A percentile compares a stretch with the other conserved stretches of the same genome.
These are phyloP conservation scores for bread wheat (Triticum aestivum) DNA, from an alignment of 176 grass and related monocot genomes.

Conservation along the genomic window DNA sequence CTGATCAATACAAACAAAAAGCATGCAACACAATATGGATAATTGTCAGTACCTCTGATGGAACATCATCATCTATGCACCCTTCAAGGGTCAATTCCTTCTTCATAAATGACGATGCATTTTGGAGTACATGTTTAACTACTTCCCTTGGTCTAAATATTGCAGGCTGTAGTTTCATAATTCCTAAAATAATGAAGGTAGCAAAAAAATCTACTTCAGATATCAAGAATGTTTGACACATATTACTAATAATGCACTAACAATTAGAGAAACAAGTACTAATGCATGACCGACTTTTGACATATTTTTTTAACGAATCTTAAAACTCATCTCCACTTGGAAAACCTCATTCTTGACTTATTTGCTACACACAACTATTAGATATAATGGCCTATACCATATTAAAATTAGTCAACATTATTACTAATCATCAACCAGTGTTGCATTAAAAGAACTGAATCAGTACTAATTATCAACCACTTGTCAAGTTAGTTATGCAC, in stretches of 20 bases:
- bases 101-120: conserved; percentile 75
- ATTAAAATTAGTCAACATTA: background rate
- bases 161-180: conserved; percentile 75
- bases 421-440: background rate
- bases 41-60: conserved; percentile 64
- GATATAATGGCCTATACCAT: too few species aligned
- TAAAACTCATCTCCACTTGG: background rate
- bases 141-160: conserved; percentile 97
- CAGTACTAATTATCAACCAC: background rate
- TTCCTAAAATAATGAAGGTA: conserved; percentile 46
- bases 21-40: background rate
- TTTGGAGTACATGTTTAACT: conserved; percentile 83
- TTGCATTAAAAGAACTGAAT: background rate
- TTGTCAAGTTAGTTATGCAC: background rate
- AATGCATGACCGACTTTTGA: background rate
- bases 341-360: conserved; percentile 1
- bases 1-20: background rate
- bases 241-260: background rate
- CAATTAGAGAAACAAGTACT: background rate
- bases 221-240: background rate
- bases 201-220: conserved; percentile 11
- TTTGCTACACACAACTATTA: too few species aligned
- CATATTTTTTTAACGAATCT: conserved; percentile 1
- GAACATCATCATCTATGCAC: conserved; percentile 71
- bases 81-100: conserved; percentile 87